A percentile compares a stretch with the other conserved stretches of the same genome.
Evolutionary conservation across 2,329 filamentous ascomycete species (phyloP).

Genomic region (Sclerotinia nivalis): DNA sequence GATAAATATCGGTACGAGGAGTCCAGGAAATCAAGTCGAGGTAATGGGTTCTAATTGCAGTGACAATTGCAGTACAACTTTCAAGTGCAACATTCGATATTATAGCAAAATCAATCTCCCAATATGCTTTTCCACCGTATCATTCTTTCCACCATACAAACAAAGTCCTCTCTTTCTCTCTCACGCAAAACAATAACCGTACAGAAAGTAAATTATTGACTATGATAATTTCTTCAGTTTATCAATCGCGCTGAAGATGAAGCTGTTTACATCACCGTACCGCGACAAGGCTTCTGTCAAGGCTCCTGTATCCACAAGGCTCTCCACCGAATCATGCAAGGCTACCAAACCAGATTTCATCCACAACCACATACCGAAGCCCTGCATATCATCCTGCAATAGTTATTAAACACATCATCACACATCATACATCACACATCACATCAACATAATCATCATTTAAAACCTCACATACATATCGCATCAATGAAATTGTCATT

Average conservation of each 20-base stretch:
- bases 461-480: not conserved
- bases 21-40: too few species aligned
- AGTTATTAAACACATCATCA: not conserved
- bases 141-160: not conserved
- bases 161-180: not conserved
- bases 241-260: not conserved
- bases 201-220: not conserved
- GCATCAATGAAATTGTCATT: not conserved
- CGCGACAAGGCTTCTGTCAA: conserved; percentile 2
- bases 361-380: not conserved
- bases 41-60: not conserved
- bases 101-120: not conserved
- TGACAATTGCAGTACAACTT: not conserved
- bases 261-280: conserved; percentile 6
- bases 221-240: not conserved
- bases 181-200: not conserved
- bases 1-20: too few species aligned
- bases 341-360: conserved; percentile 1
- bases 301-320: conserved; percentile 3
- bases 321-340: not conserved
- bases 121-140: not conserved
- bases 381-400: not conserved
- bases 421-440: not conserved
- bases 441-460: not conserved
- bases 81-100: too few species aligned